Evolutionary conservation across 148 eudicot species (phyloP), one percentile per base, ranked within the genome.

Genomic region (Tetragonia tetragonoides): DNA sequence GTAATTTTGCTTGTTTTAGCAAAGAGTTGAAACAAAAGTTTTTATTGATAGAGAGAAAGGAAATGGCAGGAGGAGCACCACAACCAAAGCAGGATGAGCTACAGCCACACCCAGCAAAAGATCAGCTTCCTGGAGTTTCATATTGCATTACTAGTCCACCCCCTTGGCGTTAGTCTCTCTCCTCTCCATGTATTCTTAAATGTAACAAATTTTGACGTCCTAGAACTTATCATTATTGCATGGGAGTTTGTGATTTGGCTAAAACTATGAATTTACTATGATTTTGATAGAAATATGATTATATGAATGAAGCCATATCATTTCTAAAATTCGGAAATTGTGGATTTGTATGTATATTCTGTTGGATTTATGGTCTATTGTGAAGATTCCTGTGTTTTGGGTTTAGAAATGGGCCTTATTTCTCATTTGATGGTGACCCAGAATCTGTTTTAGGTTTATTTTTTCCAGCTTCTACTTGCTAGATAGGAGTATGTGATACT

Each of bases 71-170:
- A 28, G 80, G 77, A 34, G 97, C 85, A 12, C 92, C 98, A 42
- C 91, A 84, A 62, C 98, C 98, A 1, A 93, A 93, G 71, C 94
- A 88, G 70, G 96, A 91, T 60, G 98, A 93, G 56, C 24, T 84
- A 73, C 75, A 49, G 28, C 94, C 98, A 73, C 96, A 91, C 81
- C 94, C 96, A 23, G 89, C 81, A 23, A 93, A 91, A 83, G 98
- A 93, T 79, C 98, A 93, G 74, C 88, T 90, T 14, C 92, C 93
- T 28, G 81, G 79, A 9, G 87, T 91, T 62, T 89, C 97, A 79
- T 93, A 86, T 63, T 93, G 97, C 86, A 93, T 93, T 72, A 89
- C 96, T 7, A 93, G 97, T 47, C 97, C 97, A 44, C 97, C 97
- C 20, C 97, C 98, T 9, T 93, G 98, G 98, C 96, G 98, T 93